phyloP scores from a whole-genome alignment of 1,139 yeast genomes.

The Lodderomyces elongisporus region DNA sequence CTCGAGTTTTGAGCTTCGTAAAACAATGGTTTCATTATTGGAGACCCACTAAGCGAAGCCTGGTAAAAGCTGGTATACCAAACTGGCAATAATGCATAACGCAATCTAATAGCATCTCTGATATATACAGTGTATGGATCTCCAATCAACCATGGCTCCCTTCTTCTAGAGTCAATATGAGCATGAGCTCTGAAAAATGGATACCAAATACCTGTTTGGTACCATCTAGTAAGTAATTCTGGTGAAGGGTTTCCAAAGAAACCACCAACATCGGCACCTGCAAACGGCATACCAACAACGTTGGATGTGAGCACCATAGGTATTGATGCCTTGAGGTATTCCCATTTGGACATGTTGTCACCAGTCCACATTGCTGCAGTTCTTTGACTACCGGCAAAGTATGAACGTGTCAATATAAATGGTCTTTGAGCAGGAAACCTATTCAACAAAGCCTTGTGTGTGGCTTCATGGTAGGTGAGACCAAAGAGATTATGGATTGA shows the following conservation, averaged over 20 bases:
- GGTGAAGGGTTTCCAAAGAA: slow-evolving; percentile 84
- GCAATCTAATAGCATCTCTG: slow-evolving; percentile 62
- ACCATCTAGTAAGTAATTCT: slow-evolving; percentile 87
- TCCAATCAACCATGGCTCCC: slow-evolving; percentile 88
- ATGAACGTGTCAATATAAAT: slow-evolving; percentile 83
- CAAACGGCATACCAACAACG: slow-evolving; percentile 83
- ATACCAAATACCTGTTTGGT: slow-evolving; percentile 91
- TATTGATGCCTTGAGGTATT: slow-evolving; percentile 67
- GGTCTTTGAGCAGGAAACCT: slow-evolving; percentile 73
- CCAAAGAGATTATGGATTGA: slow-evolving; percentile 88
- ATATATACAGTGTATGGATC: slow-evolving; percentile 68
- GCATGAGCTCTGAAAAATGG: slow-evolving; percentile 98
- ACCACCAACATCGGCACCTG: slow-evolving; percentile 97
- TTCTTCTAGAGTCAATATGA: slow-evolving; percentile 83
- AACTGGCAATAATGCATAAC: slow-evolving; percentile 74
- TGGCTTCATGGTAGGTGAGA: slow-evolving; percentile 70
- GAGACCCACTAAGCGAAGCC: slow-evolving; percentile 56
- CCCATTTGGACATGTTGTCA: slow-evolving; percentile 93
- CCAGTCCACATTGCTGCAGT: slow-evolving; percentile 98
- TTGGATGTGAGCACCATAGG: slow-evolving; percentile 87
- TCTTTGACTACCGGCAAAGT: slow-evolving; percentile 86
- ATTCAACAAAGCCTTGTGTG: slow-evolving; percentile 57
- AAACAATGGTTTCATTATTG: slow-evolving; percentile 72
- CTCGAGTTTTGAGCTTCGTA: slow-evolving; percentile 50
- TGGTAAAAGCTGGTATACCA: slow-evolving; percentile 78